Percentiles rank a stretch among this genome's conserved stretches.
phyloP scores from a whole-genome alignment of 129 eudicot species.

The carrot (Daucus carota) region DH1_v3.0 NC_030389.2:44144501-44145000 shows the following conservation, averaged over 20 bases:
- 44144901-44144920: slow-evolving; percentile 20
- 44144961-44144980: slow-evolving; percentile 27
- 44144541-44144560: slow-evolving; percentile 31
- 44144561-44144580: slow-evolving; percentile 38
- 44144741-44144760: slow-evolving; percentile 40
- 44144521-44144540: slow-evolving; percentile 20
- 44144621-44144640: slow-evolving; percentile 28
- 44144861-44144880: slow-evolving; percentile 29
- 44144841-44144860: slow-evolving; percentile 46
- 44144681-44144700: slow-evolving; percentile 43
- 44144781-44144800: slow-evolving; percentile 37
- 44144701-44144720: slow-evolving; percentile 27
- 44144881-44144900: slow-evolving; percentile 44
- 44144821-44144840: slow-evolving; percentile 43
- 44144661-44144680: slow-evolving; percentile 43
- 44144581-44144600: slow-evolving; percentile 41
- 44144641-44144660: slow-evolving; percentile 33
- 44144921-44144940: slow-evolving; percentile 32
- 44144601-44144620: slow-evolving; percentile 19
- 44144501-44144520: slow-evolving; percentile 26
- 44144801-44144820: slow-evolving; percentile 29
- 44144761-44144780: slow-evolving; percentile 45
- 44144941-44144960: slow-evolving; percentile 29
- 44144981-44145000: slow-evolving; percentile 39
- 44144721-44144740: slow-evolving; percentile 32